A percentile compares a stretch with the other conserved stretches of the same genome.
phyloP scores from a whole-genome alignment of 148 eudicot species.

The Oxyria digyna region DNA sequence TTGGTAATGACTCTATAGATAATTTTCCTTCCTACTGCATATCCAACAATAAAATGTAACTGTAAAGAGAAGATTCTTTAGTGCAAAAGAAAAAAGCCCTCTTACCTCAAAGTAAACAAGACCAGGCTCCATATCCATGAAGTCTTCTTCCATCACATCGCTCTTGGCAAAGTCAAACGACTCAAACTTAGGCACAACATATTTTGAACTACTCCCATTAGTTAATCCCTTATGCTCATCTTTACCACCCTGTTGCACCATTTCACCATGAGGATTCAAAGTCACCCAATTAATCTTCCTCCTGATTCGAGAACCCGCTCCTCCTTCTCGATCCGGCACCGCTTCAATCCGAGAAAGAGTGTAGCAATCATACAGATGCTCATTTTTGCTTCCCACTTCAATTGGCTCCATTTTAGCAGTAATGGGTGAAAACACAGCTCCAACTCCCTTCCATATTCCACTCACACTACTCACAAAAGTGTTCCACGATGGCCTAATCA shows the following conservation, averaged over 20 bases:
- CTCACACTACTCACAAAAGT: conserved; percentile 91
- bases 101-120: conserved; percentile 92
- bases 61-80: not conserved
- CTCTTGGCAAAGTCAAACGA: conserved; percentile 62
- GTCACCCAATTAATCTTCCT: conserved; percentile 83
- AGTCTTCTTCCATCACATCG: conserved; percentile 97
- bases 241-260: conserved; percentile 20
- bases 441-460: conserved; percentile 99
- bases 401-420: conserved; percentile 99
- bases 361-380: conserved; percentile 81
- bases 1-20: not conserved
- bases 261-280: conserved; percentile 78
- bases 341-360: conserved; percentile 59
- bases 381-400: conserved; percentile 57
- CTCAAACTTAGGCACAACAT: conserved; percentile 65
- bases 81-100: not conserved
- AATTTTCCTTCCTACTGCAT: not conserved
- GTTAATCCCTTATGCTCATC: conserved; percentile 15
- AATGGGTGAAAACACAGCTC: conserved; percentile 91
- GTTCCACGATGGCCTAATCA: conserved; percentile 80
- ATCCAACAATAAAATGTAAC: not conserved
- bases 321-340: conserved; percentile 29
- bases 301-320: conserved; percentile 33
- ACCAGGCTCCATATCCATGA: conserved; percentile 86
- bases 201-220: conserved; percentile 18